These are phyloP conservation scores for Sporothrix dimorphospora DNA, from an alignment of 2,329 filamentous ascomycete genomes.

Conservation along the genomic window DNA sequence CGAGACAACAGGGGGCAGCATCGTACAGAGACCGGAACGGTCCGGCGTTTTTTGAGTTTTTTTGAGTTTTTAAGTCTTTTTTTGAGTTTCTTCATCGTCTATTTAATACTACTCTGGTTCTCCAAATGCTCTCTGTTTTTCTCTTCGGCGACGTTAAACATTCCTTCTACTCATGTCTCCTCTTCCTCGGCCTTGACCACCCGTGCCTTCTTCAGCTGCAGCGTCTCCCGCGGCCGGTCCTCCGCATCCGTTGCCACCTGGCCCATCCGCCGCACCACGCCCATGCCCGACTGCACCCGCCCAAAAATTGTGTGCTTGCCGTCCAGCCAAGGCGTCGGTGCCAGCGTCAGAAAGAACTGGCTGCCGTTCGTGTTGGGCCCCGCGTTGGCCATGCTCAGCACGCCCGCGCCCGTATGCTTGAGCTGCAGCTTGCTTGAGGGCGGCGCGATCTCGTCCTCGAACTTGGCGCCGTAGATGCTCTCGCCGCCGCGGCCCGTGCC, in stretches of 20 bases:
- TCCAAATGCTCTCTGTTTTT: neutral
- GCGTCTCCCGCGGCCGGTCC: slow-evolving; percentile 78
- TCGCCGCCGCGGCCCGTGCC: slow-evolving; percentile 87
- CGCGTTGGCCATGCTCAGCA: slow-evolving; percentile 96
- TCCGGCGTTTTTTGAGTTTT: slow-evolving; percentile 9
- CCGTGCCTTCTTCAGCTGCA: slow-evolving; percentile 75
- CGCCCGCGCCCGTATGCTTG: slow-evolving; percentile 89
- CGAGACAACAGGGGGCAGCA: slow-evolving; percentile 6
- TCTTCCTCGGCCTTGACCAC: slow-evolving; percentile 57
- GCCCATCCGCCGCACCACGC: slow-evolving; percentile 84
- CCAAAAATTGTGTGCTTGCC: slow-evolving; percentile 98
- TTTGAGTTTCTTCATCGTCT: too few relatives aligned
- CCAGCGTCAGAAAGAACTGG: slow-evolving; percentile 95
- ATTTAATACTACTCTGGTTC: neutral
- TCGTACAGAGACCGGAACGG: slow-evolving; percentile 9
- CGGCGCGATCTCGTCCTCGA: slow-evolving; percentile 81
- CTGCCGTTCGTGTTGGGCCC: slow-evolving; percentile 92
- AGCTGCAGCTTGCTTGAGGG: slow-evolving; percentile 45
- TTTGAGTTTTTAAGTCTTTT: neutral
- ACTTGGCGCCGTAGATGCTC: slow-evolving; percentile 91
- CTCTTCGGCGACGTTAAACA: neutral
- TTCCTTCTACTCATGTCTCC: neutral
- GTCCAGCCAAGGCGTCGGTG: slow-evolving; percentile 93
- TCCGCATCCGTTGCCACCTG: slow-evolving; percentile 80
- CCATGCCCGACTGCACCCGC: slow-evolving; percentile 80